These are phyloP conservation scores for Solanum gandarillasii DNA, from an alignment of 257 asterid species.

Conservation along the genomic window DNA sequence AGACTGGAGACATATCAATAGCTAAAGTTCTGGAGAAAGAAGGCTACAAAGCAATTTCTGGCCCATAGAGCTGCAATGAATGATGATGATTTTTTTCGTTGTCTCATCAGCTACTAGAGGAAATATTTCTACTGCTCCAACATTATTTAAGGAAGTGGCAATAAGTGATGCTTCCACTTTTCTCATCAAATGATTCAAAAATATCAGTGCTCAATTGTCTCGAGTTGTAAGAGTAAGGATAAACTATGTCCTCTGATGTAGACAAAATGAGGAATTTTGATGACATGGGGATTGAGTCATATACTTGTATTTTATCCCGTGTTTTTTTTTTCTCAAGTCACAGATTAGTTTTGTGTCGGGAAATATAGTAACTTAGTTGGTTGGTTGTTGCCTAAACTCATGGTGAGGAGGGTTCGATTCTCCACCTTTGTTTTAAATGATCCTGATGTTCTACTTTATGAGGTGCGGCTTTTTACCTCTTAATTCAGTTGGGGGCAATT, in stretches of 20 bases:
- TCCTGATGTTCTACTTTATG: background rate
- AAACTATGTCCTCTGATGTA: background rate
- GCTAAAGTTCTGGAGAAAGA: slow-evolving; percentile 65
- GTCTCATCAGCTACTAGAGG: background rate
- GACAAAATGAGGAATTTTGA: too few relatives aligned
- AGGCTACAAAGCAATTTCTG: slow-evolving; percentile 72
- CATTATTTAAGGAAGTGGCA: background rate
- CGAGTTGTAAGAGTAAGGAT: background rate
- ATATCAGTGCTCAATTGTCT: background rate
- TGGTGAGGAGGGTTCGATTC: background rate
- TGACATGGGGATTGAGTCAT: background rate
- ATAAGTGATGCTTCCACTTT: background rate
- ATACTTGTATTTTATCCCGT: background rate
- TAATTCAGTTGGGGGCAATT: background rate
- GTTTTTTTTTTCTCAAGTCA: background rate
- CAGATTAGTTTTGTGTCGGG: background rate
- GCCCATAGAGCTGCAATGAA: slow-evolving; percentile 6
- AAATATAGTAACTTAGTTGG: background rate
- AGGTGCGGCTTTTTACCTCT: background rate
- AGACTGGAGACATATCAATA: slow-evolving; percentile 72
- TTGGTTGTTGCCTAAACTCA: background rate
- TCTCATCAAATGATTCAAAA: background rate
- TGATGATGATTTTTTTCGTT: background rate
- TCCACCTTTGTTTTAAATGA: background rate
- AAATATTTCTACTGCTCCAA: background rate